A percentile compares a stretch with the other conserved stretches of the same genome.
These are phyloP conservation scores for Aspergillus flavus DNA, from an alignment of 2,329 filamentous ascomycete species.

Conservation along the genomic window DNA sequence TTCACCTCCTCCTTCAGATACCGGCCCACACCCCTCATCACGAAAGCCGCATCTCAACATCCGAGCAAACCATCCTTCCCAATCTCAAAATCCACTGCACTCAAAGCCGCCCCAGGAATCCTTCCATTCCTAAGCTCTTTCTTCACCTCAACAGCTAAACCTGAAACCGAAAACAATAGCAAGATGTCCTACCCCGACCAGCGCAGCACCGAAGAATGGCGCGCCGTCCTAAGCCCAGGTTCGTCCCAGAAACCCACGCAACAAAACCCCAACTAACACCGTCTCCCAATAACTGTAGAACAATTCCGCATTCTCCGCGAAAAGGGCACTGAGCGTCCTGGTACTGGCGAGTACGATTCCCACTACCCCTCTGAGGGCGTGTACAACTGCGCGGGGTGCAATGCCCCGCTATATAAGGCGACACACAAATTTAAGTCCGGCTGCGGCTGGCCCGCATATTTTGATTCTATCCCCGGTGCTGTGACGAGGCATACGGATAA, in stretches of 20 bases:
- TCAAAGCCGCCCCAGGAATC: conserved; percentile 73
- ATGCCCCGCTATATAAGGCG: conserved; percentile 87
- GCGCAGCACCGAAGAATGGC: conserved; percentile 84
- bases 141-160: conserved; percentile 65
- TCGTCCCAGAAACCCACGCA: conserved; percentile 45
- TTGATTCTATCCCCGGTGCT: conserved; percentile 89
- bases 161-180: conserved; percentile 35
- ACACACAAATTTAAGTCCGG: conserved; percentile 94
- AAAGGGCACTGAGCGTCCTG: conserved; percentile 85
- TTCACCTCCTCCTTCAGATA: conserved; percentile 23
- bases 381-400: conserved; percentile 86
- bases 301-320: conserved; percentile 93
- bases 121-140: conserved; percentile 79
- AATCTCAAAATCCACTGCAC: conserved; percentile 39
- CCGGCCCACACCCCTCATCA: conserved; percentile 26
- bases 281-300: conserved; percentile 56
- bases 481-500: conserved; percentile 80
- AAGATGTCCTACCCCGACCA: conserved; percentile 71
- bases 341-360: conserved; percentile 82
- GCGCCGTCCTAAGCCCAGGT: conserved; percentile 76
- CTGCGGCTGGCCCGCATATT: conserved; percentile 98
- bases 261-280: background rate
- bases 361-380: conserved; percentile 75
- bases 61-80: conserved; percentile 15
- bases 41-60: background rate